Evolutionary conservation across 1,284 basidiomycete species (phyloP).

Genomic region (Mycena citricolor): DNA sequence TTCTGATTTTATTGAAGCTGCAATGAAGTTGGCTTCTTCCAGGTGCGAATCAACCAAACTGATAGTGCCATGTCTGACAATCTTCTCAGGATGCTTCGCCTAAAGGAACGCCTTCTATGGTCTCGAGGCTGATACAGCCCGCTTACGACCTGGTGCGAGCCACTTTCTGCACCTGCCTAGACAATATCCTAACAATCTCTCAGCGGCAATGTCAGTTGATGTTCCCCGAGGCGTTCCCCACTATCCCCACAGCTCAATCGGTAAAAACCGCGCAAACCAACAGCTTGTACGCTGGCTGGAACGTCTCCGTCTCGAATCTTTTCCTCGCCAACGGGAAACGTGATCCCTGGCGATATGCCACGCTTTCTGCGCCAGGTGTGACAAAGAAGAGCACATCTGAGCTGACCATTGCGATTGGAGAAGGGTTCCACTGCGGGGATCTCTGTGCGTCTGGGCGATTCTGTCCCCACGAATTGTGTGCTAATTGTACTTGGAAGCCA

Average conservation of each 20-base stretch:
- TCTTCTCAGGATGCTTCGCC: conserved; percentile 63
- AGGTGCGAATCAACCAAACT: conserved; percentile 34
- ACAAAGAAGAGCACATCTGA: conserved; percentile 45
- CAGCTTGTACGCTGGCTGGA: conserved; percentile 58
- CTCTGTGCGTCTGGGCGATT: conserved; percentile 37
- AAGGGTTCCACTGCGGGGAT: conserved; percentile 72
- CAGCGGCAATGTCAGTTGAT: conserved; percentile 60
- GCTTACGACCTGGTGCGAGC: conserved; percentile 43
- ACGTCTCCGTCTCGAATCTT: conserved; percentile 52
- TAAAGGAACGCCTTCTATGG: conserved; percentile 47
- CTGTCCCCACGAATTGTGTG: conserved; percentile 18
- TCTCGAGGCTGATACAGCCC: conserved; percentile 61
- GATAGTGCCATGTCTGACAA: not conserved
- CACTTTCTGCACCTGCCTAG: not conserved
- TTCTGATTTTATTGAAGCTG: conserved; percentile 54
- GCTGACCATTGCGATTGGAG: conserved; percentile 55
- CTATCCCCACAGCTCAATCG: conserved; percentile 34
- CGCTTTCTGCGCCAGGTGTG: conserved; percentile 58
- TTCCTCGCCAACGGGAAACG: conserved; percentile 71
- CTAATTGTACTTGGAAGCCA: conserved; percentile 4
- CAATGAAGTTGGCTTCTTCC: conserved; percentile 66
- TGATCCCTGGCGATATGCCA: conserved; percentile 76
- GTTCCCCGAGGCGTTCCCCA: conserved; percentile 57
- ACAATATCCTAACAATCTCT: no score
- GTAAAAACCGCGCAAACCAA: conserved; percentile 46